These are phyloP conservation scores for Phialophora macrospora DNA, from an alignment of 2,329 filamentous ascomycete species.

Conservation along the genomic window DNA sequence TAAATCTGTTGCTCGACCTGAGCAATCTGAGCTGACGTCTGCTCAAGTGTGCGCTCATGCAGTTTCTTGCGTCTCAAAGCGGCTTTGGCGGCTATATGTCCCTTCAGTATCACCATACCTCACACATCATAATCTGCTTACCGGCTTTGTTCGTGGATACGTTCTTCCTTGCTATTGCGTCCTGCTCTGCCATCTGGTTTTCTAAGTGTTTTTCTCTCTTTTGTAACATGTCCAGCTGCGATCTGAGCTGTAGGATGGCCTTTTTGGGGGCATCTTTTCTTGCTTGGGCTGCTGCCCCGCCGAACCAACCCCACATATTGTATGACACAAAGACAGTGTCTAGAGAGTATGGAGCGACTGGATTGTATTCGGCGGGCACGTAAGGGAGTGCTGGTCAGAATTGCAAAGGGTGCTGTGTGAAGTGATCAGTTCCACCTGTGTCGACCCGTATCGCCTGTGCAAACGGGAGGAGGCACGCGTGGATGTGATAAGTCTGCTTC, in stretches of 20 bases:
- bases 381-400: not conserved
- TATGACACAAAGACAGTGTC: slow-evolving; percentile 1
- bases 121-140: slow-evolving; percentile 55
- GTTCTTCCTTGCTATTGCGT: slow-evolving; percentile 84
- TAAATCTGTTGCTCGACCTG: slow-evolving; percentile 96
- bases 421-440: slow-evolving; percentile 18
- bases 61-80: slow-evolving; percentile 93
- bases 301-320: slow-evolving; percentile 85
- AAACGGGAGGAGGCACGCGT: slow-evolving; percentile 1
- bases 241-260: slow-evolving; percentile 84
- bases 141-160: slow-evolving; percentile 88
- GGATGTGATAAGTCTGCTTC: not conserved
- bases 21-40: slow-evolving; percentile 85
- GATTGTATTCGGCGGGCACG: not conserved
- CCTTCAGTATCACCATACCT: not conserved
- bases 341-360: not conserved
- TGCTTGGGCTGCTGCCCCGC: slow-evolving; percentile 79
- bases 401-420: slow-evolving; percentile 7
- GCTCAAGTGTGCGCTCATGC: slow-evolving; percentile 87
- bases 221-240: slow-evolving; percentile 95
- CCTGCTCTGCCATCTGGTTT: slow-evolving; percentile 91
- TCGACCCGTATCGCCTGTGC: slow-evolving; percentile 31
- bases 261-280: slow-evolving; percentile 95
- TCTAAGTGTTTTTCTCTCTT: slow-evolving; percentile 93
- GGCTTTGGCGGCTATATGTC: slow-evolving; percentile 75